Base-by-base conservation (phyloP, 495 filamentous ascomycete species). In the Aspergillus kassunensis region DNA sequence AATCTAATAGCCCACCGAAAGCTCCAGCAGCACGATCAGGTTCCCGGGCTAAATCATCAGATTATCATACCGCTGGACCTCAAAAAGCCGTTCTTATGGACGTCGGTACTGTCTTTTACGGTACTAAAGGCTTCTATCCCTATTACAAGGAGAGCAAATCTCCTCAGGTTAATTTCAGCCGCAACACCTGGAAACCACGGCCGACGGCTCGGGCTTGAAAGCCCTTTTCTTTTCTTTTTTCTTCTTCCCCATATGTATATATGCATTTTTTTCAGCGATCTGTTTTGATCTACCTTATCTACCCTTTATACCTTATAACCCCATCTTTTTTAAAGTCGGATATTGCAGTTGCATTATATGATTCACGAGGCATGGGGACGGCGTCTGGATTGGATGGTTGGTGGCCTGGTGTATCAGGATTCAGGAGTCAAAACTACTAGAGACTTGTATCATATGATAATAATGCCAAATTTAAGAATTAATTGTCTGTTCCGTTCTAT, bases 51-150 rank as follows among this genome's bases (percentile, higher is more conserved):
- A 74, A 65, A 40, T 27, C 65, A 16, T 51, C 53, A 13, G 34
- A 19, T 19, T 47, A 57, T 21, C 54, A 63, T 13, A 51, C 61
- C 4, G 68, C 71, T 18, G 61, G 64, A 39, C 71, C 73, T 11
- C 77, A 80, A 53, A 65, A 71, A 27, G 75, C 77, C 20, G 64
- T 75, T 19, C 62, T 80, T 11, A 66, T 80, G 63, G 76, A 79
- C 12, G 55, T 73, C 43, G 66, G 71, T 12, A 63, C 70, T 4
- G 62, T 60, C 4, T 54, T 75, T 1, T 75, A 71, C 27, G 61
- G 59, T 12, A 67, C n/a, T n/a, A n/a, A 70, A 10, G 44, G 30
- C 34, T 73, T 72, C 52, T 63, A 62, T 34, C 54, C 49, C 24
- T 44, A 59, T 15, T 58, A 62, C 6, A 54, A 54, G 27, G 59